phyloP scores from a whole-genome alignment of 108 stramenopile species.

The Stephanodiscus triporus region DNA sequence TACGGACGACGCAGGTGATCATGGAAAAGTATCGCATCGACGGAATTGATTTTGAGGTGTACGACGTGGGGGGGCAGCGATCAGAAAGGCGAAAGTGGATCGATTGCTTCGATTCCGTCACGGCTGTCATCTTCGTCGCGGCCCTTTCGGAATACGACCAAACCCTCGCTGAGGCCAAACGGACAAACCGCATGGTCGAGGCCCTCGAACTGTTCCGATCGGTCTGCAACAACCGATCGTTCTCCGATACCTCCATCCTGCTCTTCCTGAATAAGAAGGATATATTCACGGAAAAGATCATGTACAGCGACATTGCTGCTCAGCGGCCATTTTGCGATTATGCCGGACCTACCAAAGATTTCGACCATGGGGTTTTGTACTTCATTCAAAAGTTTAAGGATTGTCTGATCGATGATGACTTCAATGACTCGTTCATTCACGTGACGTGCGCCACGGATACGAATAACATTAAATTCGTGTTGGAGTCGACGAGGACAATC shows the following conservation, averaged over 20 bases:
- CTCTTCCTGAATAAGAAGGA: slow-evolving; percentile 98
- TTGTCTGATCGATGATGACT: slow-evolving; percentile 86
- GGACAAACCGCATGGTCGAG: slow-evolving; percentile 97
- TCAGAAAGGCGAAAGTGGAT: slow-evolving; percentile 94
- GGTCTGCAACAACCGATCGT: slow-evolving; percentile 95
- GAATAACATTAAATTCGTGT: slow-evolving; percentile 91
- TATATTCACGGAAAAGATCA: slow-evolving; percentile 96
- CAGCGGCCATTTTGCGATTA: slow-evolving; percentile 87
- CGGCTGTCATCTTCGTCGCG: slow-evolving; percentile 99
- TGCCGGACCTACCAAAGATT: slow-evolving; percentile 79
- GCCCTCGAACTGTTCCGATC: slow-evolving; percentile 95
- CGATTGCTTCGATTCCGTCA: slow-evolving; percentile 94
- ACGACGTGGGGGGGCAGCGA: slow-evolving; percentile 92
- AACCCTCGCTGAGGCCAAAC: slow-evolving; percentile 91
- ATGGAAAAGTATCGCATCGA: slow-evolving; percentile 89
- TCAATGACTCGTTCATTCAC: slow-evolving; percentile 85
- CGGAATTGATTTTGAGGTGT: slow-evolving; percentile 94
- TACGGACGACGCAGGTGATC: slow-evolving; percentile 96
- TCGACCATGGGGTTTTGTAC: slow-evolving; percentile 89
- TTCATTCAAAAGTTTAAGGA: slow-evolving; percentile 95
- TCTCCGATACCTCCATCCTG: slow-evolving; percentile 89
- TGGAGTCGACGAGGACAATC: slow-evolving; percentile 92
- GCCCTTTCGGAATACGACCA: slow-evolving; percentile 97
- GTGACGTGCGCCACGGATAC: slow-evolving; percentile 99
- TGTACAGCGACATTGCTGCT: slow-evolving; percentile 78